Evolutionary conservation across 495 filamentous ascomycete species (phyloP), one percentile per base, ranked within the genome.

Genomic region (Xylaria nigripes): DNA sequence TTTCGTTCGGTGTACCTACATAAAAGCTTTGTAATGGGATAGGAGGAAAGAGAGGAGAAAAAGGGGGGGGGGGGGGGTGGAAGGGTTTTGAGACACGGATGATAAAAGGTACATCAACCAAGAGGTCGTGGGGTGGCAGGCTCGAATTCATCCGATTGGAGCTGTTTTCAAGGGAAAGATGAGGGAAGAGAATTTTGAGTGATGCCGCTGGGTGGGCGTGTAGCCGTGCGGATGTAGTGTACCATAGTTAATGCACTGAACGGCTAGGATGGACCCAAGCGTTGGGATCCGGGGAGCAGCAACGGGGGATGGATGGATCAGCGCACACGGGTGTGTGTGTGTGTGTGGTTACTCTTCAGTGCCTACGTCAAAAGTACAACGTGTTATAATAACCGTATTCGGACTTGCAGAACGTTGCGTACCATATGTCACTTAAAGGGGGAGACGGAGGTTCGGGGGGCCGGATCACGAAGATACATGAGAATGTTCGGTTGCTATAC

Each of bases 261-360:
- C 49, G 16, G 23, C 16, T 5, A 24, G 24, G 32, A 21, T 22
- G 34, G 38, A 45, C 29, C 50, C 50, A 52, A 27, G 42, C 29
- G 30, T 25, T 45, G 50, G 50, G 42, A 45, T 22, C 29, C 36
- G 50, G 50, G 50, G 41, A 52, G 42, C 19, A 44, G 18, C 24
- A 30, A 27, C 21, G 36, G 24, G 9, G n/a, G 48, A 29, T 29
- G 9, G 27, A 29, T 9, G 9, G 27, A 29, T 29, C 4, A 29
- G 4, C 4, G 27, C 27, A 29, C 27, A 4, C 27, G 6, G 32
- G 32, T 8, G 32, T 8, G 32, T 34, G 32, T 34, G 32, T 10
- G 32, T 8, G 32, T 34, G 6, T 34, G 25, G 25, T 3, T 29
- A 3, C 25, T 29, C n/a, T n/a, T n/a, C n/a, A n/a, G n/a, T n/a